Conservation (phyloP, 106 monocot species). For the Chionographis japonica region DNA sequence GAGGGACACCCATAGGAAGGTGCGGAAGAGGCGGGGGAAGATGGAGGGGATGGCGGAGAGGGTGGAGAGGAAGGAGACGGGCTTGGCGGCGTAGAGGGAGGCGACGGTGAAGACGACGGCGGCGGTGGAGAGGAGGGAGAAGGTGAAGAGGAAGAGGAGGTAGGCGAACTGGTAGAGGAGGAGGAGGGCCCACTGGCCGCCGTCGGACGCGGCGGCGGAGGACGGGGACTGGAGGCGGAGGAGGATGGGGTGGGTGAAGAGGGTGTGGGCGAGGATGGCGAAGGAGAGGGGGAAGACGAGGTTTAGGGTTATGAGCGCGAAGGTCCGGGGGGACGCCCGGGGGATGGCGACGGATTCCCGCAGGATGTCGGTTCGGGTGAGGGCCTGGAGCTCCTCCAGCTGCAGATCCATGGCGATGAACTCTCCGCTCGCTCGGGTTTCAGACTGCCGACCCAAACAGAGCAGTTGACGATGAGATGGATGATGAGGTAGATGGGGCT, state of each 20-base stretch:
- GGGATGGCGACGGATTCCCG: conserved; percentile 29
- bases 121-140: conserved; percentile 82
- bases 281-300: conserved; percentile 36
- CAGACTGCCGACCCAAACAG: too few relatives aligned
- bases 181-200: conserved; percentile 23
- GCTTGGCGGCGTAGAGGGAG: conserved; percentile 64
- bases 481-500: too few relatives aligned
- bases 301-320: conserved; percentile 39
- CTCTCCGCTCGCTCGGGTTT: too few relatives aligned
- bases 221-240: conserved; percentile 14
- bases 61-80: conserved; percentile 42
- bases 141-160: conserved; percentile 67
- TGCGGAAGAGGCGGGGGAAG: conserved; percentile 47
- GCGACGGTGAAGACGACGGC: conserved; percentile 65
- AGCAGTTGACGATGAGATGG: too few relatives aligned
- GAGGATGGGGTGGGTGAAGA: conserved; percentile 42
- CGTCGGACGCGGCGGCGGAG: conserved; percentile 10
- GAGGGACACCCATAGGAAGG: conserved; percentile 58
- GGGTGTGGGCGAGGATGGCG: conserved; percentile 38
- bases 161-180: conserved; percentile 56
- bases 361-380: conserved; percentile 12
- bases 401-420: background rate
- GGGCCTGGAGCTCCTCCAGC: conserved; percentile 19
- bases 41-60: conserved; percentile 45
- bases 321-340: conserved; percentile 34